Evolutionary conservation across 768 basidiomycete species (phyloP), one percentile per base, ranked within the genome.

Genomic region (Leccinum disarticulatum): DNA sequence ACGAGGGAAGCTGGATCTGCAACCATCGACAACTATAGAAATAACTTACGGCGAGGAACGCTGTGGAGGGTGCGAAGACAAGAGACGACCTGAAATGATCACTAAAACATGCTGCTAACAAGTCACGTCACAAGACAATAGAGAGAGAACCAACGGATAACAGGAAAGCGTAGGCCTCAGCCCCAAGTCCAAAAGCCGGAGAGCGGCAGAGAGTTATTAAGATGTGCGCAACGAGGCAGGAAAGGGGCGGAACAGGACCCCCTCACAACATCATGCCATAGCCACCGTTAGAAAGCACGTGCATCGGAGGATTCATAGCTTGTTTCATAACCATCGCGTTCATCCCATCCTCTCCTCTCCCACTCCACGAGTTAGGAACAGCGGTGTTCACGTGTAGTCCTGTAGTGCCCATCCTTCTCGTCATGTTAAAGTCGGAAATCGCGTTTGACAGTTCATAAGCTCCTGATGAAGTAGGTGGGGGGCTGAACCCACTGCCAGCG

Each of bases 181-280:
- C n/a, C 64, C 58, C 57, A 55, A 61, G 55, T 64, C 63, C 61
- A 61, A 64, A 43, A 56, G 57, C 58, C 48, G 14, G 30, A 57
- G 56, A 35, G 27, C 51, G 61, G 58, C 33, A 59, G 57, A 59
- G 30, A 56, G 54, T 51, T 52, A 60, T 55, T 54, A 61, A 55
- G 59, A 43, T 51, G 56, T 52, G 58, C 55, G 56, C 50, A 53
- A 64, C 59, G 56, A 54, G 52, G 53, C 53, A 56, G 51, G 48
- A 43, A 53, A 59, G 19, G 8, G 48, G 46, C 14, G 35, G 55
- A 60, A 64, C 60, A 58, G 15, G 60, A 55, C 54, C 35, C 41
- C 36, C 36, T 73, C 60, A 74, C 63, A 80, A 64, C 74, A 80
- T 78, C 59, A 76, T 66, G 33, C 71, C 70, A 70, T 77, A 80